These are phyloP conservation scores for Globisporangium solare DNA, from an alignment of 352 stramenopile genomes.

Conservation along the genomic window DNA sequence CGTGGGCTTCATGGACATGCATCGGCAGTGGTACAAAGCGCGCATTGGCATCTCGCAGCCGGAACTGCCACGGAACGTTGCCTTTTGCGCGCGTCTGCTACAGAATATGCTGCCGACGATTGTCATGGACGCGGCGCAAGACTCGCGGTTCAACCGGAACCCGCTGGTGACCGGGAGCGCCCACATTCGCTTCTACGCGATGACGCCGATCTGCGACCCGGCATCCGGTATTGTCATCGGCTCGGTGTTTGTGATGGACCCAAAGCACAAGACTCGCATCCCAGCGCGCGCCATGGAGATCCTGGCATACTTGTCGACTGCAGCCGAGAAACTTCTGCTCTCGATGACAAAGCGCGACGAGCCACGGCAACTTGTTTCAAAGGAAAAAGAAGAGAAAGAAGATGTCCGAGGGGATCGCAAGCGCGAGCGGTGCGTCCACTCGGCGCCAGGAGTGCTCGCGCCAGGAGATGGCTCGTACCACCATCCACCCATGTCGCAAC, in stretches of 20 bases:
- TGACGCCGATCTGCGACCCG: constrained; percentile 60
- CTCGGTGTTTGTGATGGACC: constrained; percentile 83
- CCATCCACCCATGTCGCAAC: neutral
- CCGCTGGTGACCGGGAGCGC: constrained; percentile 84
- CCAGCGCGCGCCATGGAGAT: constrained; percentile 56
- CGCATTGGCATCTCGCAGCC: constrained; percentile 63
- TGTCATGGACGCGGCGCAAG: constrained; percentile 77
- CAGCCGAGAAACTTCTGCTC: constrained; percentile 45
- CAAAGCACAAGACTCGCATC: constrained; percentile 40
- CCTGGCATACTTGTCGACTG: constrained; percentile 54
- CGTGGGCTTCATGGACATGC: constrained; percentile 59
- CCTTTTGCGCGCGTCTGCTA: constrained; percentile 60
- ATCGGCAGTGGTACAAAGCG: constrained; percentile 69
- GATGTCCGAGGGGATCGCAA: neutral
- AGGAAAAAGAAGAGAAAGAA: constrained; percentile 1
- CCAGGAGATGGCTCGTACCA: neutral
- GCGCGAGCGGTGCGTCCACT: constrained; percentile 21
- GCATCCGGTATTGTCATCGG: constrained; percentile 52
- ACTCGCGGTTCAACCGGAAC: constrained; percentile 84
- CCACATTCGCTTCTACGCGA: constrained; percentile 92
- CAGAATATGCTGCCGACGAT: constrained; percentile 47
- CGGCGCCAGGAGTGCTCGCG: constrained; percentile 11
- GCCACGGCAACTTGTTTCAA: neutral
- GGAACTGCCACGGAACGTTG: constrained; percentile 52
- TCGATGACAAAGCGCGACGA: neutral